Evolutionary conservation across 2,329 filamentous ascomycete genomes (phyloP).

Genomic region (Leptodontidium sp.): DNA sequence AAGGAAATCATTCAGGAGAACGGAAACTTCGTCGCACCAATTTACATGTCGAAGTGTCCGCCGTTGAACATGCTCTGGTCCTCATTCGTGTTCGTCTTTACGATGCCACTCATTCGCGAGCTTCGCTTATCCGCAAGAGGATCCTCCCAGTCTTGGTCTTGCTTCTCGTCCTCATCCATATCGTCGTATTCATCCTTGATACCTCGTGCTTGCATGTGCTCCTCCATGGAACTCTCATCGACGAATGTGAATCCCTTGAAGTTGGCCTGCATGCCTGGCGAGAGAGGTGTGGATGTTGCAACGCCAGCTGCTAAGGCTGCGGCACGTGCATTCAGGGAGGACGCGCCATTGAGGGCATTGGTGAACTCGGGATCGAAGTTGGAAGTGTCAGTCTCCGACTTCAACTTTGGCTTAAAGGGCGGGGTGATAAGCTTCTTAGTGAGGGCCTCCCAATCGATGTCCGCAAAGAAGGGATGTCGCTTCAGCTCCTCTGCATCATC

Average conservation of each 20-base stretch:
- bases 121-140: constrained; percentile 49
- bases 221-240: constrained; percentile 94
- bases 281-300: constrained; percentile 88
- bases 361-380: constrained; percentile 99
- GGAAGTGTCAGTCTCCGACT: constrained; percentile 93
- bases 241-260: constrained; percentile 99
- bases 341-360: constrained; percentile 85
- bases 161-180: constrained; percentile 67
- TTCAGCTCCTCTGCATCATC: constrained; percentile 95
- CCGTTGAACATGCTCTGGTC: constrained; percentile 66
- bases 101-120: constrained; percentile 71
- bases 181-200: constrained; percentile 63
- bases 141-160: constrained; percentile 49
- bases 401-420: constrained; percentile 97
- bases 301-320: constrained; percentile 86
- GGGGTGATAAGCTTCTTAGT: constrained; percentile 92
- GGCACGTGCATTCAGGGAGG: constrained; percentile 90
- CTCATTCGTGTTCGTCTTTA: constrained; percentile 64
- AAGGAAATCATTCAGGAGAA: constrained; percentile 25
- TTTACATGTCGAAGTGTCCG: constrained; percentile 70
- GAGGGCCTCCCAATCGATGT: constrained; percentile 91
- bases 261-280: constrained; percentile 95
- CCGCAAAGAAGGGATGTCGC: constrained; percentile 90
- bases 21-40: constrained; percentile 29
- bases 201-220: constrained; percentile 71